Base-by-base conservation (phyloP, 1,284 basidiomycete species). In the Marasmius sp. region DNA sequence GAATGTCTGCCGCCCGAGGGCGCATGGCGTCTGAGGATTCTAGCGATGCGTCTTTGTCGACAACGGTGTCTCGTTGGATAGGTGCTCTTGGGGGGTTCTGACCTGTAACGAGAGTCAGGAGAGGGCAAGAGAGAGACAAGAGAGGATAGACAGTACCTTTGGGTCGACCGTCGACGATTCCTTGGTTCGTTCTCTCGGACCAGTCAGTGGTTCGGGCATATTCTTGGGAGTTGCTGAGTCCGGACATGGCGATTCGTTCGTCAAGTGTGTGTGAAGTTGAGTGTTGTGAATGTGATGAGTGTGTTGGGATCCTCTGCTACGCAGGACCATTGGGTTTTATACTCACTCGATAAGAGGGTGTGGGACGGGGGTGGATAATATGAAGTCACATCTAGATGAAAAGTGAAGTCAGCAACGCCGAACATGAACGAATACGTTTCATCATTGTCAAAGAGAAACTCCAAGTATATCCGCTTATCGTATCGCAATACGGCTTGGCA, bases 111-210 rank as follows among this genome's bases (percentile, higher is more conserved):
- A 5, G 12, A 20, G 33, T 43, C 38, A 6, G 10, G 5, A n/a
- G 7, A 9, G 7, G 5, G 9, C 27, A n/a, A n/a, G 16, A 34
- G n/a, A 20, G 18, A 57, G 36, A 37, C 27, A 6, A 9, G 10
- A 11, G 54, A 27, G 4, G 33, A 16, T 33, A n/a, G 9, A 20
- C 36, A 56, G 37, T 49, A 68, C 69, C 70, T 62, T 66, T 62
- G 8, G 69, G 64, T 22, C 70, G 66, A 34, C 66, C 66, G 7
- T 71, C 66, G 14, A 69, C 61, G 14, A 75, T 70, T 6, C 66
- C 70, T 61, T 74, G 71, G 56, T 69, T 71, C 14, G 34, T 55
- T 10, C 61, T n/a, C 27, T 27, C 27, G 27, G 27, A 27, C 27
- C 27, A 27, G 10, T 67, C 62, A 6, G 66, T 62, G 14, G 65